These are phyloP conservation scores for Syzygium aqueum DNA, from an alignment of 345 rosid genomes.

Conservation along the genomic window DNA sequence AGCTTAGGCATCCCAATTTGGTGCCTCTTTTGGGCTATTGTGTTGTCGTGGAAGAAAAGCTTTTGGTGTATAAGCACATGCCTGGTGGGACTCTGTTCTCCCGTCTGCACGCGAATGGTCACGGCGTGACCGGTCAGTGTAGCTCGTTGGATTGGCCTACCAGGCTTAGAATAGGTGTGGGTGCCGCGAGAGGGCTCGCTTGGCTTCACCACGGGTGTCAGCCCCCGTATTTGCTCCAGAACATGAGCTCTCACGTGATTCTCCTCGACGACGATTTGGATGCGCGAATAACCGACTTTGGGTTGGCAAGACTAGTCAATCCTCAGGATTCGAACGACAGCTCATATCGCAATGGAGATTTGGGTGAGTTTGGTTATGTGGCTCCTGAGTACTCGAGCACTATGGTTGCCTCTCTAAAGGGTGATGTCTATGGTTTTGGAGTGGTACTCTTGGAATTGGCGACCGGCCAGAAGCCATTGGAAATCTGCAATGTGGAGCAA, in stretches of 20 bases:
- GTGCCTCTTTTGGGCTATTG: constrained; percentile 59
- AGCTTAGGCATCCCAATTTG: constrained; percentile 55
- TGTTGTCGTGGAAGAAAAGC: constrained; percentile 40
- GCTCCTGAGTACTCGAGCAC: constrained; percentile 38
- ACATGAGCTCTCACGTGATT: constrained; percentile 44
- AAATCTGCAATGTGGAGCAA: constrained; percentile 21
- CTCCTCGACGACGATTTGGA: constrained; percentile 52
- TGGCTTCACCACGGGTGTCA: constrained; percentile 59
- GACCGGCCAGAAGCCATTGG: constrained; percentile 34
- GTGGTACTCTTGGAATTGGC: constrained; percentile 31
- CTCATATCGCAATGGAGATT: constrained; percentile 25
- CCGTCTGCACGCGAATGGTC: constrained; percentile 18
- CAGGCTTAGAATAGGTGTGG: constrained; percentile 40
- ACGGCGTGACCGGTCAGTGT: background rate
- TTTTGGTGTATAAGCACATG: constrained; percentile 29
- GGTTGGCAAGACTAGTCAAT: constrained; percentile 35
- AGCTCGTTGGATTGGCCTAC: constrained; percentile 36
- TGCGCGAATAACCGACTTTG: constrained; percentile 41
- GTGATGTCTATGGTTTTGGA: constrained; percentile 54
- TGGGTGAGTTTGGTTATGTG: constrained; percentile 28
- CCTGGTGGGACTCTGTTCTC: constrained; percentile 38
- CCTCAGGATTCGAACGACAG: constrained; percentile 31
- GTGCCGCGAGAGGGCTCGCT: constrained; percentile 54
- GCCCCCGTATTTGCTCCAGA: constrained; percentile 26
- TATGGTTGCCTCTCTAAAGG: constrained; percentile 37